Conservation (phyloP, 2,329 filamentous ascomycete species). For the Nemania diffusa region DNA sequence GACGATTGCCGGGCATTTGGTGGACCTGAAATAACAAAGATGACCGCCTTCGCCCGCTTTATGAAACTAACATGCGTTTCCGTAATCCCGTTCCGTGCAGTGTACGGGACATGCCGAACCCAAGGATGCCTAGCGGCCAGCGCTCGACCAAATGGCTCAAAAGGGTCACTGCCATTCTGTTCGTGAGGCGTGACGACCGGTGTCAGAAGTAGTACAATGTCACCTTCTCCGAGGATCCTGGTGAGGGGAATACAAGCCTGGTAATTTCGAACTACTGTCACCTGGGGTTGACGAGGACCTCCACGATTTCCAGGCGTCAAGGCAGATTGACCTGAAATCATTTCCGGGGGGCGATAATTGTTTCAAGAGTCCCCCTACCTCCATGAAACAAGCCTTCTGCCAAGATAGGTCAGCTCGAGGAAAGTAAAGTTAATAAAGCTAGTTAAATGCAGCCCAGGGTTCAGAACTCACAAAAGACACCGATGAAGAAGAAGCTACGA, state of each 20-base stretch:
- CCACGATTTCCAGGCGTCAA: slow-evolving; percentile 45
- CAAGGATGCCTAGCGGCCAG: slow-evolving; percentile 68
- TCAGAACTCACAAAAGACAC: slow-evolving; percentile 29
- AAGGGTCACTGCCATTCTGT: slow-evolving; percentile 68
- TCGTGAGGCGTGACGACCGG: slow-evolving; percentile 62
- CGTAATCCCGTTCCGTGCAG: slow-evolving; percentile 70
- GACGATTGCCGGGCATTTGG: slow-evolving; percentile 59
- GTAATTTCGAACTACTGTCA: slow-evolving; percentile 45
- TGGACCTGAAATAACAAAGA: slow-evolving; percentile 69
- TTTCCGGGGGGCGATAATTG: slow-evolving; percentile 45
- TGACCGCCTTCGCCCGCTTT: slow-evolving; percentile 65
- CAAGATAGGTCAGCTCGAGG: slow-evolving; percentile 20
- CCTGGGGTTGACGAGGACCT: slow-evolving; percentile 46
- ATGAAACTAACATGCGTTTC: slow-evolving; percentile 72
- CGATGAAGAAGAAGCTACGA: slow-evolving; percentile 32
- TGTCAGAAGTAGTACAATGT: slow-evolving; percentile 70
- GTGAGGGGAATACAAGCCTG: slow-evolving; percentile 59
- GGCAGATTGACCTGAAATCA: slow-evolving; percentile 47
- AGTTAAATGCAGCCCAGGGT: not conserved
- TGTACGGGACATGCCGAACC: slow-evolving; percentile 78
- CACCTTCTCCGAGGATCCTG: slow-evolving; percentile 58
- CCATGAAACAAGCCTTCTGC: slow-evolving; percentile 39
- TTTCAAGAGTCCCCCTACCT: slow-evolving; percentile 41
- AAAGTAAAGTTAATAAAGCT: not conserved
- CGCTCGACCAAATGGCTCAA: slow-evolving; percentile 74